Conservation (phyloP, 345 rosid species). For the Eucalyptus regnans region DNA sequence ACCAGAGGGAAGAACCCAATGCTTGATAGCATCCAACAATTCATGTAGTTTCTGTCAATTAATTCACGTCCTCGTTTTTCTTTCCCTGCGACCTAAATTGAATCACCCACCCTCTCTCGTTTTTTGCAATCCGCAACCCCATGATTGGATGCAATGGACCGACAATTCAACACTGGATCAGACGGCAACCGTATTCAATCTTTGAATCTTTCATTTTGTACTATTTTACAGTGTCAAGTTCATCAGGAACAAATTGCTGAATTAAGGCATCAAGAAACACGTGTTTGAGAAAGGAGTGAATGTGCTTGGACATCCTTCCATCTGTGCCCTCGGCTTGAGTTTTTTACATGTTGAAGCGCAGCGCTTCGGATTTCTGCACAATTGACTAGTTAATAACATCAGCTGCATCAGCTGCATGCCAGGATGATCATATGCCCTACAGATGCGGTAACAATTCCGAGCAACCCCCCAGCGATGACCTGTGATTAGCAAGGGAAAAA, state of each 20-base stretch:
- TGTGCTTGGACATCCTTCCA: background rate
- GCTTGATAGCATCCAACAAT: background rate
- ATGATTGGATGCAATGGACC: background rate
- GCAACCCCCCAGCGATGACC: slow-evolving; percentile 78
- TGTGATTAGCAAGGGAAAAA: slow-evolving; percentile 1
- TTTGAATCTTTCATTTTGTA: background rate
- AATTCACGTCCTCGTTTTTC: background rate
- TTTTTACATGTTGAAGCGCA: background rate
- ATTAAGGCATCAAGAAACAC: background rate
- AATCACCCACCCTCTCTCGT: background rate
- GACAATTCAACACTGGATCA: background rate
- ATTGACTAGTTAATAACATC: background rate
- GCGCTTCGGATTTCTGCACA: background rate
- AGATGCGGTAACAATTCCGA: slow-evolving; percentile 47
- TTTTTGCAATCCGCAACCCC: background rate
- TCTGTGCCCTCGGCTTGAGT: background rate
- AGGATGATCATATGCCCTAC: slow-evolving; percentile 41
- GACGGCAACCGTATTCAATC: background rate
- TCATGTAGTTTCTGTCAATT: background rate
- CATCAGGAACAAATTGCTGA: background rate
- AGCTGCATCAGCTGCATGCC: slow-evolving; percentile 10
- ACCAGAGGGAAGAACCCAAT: background rate
- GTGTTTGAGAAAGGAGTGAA: background rate
- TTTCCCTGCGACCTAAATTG: background rate
- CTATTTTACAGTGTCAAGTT: background rate